A percentile compares a stretch with the other conserved stretches of the same genome.
These are phyloP conservation scores for Auxenochlorella protothecoides DNA, from an alignment of 139 green algal genomes.

Conservation along the genomic window DNA sequence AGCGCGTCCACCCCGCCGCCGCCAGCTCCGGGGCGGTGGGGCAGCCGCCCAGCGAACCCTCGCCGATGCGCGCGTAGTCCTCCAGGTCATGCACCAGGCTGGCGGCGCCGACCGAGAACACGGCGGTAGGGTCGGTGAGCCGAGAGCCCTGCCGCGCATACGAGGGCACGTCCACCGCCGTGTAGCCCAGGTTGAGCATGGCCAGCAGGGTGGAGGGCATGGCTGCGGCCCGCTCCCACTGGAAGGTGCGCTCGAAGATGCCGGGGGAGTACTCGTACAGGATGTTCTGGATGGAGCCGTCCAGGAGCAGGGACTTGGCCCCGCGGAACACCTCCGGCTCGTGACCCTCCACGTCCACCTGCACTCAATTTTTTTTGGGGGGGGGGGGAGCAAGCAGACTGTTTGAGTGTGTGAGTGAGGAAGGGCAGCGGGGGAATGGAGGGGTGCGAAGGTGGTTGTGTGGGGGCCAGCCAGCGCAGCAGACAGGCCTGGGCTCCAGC, in stretches of 20 bases:
- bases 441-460: no score
- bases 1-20: background rate
- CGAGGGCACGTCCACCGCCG: background rate
- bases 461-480: no score
- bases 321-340: constrained; percentile 29
- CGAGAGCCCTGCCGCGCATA: no score
- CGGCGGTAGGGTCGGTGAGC: background rate
- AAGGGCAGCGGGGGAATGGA: no score
- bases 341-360: constrained; percentile 61
- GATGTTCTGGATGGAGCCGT: background rate
- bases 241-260: background rate
- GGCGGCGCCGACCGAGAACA: background rate
- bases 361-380: background rate
- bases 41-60: no score
- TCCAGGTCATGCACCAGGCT: background rate
- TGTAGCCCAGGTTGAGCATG: background rate
- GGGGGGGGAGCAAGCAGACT: no score
- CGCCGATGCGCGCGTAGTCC: background rate
- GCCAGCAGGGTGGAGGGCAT: background rate
- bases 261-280: background rate
- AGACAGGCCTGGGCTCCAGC: no score
- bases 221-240: background rate
- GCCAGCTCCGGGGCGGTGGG: no score
- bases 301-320: constrained; percentile 15
- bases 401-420: no score